Evolutionary conservation across 768 basidiomycete genomes (phyloP).

Genomic region (Rhizopogon salebrosus): DNA sequence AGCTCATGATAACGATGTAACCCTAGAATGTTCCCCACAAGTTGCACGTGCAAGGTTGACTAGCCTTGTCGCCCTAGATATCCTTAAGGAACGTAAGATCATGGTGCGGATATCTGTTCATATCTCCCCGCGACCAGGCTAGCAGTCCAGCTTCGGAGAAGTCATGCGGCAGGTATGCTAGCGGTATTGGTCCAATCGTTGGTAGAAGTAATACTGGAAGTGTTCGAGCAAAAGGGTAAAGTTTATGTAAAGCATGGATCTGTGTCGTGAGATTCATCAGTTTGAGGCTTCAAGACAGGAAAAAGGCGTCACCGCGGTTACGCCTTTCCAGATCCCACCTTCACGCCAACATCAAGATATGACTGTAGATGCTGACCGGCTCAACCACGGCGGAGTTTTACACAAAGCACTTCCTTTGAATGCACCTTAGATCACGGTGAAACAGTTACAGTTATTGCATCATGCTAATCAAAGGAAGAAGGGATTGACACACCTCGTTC

Average conservation of each 20-base stretch:
- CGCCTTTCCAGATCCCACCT: too few species aligned
- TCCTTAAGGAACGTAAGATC: slow-evolving; percentile 44
- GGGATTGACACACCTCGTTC: too few species aligned
- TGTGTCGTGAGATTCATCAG: slow-evolving; percentile 13
- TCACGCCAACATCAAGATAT: too few species aligned
- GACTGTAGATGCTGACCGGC: too few species aligned
- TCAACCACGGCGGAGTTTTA: too few species aligned
- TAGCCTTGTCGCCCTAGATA: slow-evolving; percentile 39
- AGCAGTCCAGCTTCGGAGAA: slow-evolving; percentile 46
- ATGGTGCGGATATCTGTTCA: slow-evolving; percentile 47
- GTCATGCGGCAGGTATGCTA: slow-evolving; percentile 32
- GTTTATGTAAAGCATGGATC: slow-evolving; percentile 34
- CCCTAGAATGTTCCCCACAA: slow-evolving; percentile 40
- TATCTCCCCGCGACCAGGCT: slow-evolving; percentile 44
- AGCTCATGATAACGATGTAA: slow-evolving; percentile 49
- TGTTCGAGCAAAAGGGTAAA: slow-evolving; percentile 46
- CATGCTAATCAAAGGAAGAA: background rate
- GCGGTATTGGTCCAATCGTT: slow-evolving; percentile 39
- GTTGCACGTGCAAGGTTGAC: slow-evolving; percentile 52
- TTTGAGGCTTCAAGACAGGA: slow-evolving; percentile 12
- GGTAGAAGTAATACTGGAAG: slow-evolving; percentile 43
- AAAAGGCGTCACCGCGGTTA: slow-evolving; percentile 29
- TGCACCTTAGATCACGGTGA: slow-evolving; percentile 7
- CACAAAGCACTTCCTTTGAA: slow-evolving; percentile 6
- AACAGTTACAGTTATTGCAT: background rate